Percentiles rank a stretch among this genome's conserved stretches.
Evolutionary conservation across 345 rosid species (phyloP).

Genomic region (Camelina sativa): DNA sequence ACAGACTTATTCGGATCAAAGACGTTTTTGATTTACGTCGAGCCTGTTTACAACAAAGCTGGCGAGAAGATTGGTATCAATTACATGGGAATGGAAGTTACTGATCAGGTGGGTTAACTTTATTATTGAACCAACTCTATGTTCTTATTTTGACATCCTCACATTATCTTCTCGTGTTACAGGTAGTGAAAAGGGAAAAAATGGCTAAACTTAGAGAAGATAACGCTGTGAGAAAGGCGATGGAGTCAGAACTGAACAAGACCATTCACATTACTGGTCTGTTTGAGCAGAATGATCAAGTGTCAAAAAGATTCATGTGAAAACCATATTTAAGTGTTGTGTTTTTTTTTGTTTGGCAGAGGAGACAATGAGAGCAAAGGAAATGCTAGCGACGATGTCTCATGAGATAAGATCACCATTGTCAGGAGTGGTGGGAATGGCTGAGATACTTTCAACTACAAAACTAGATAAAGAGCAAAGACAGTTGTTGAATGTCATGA

Average conservation of each 20-base stretch:
- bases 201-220: conserved; percentile 91
- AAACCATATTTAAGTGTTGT: background rate
- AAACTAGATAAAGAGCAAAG: conserved; percentile 80
- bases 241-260: conserved; percentile 91
- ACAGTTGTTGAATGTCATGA: conserved; percentile 80
- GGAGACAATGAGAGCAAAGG: conserved; percentile 99
- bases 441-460: conserved; percentile 87
- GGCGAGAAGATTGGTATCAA: conserved; percentile 89
- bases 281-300: background rate
- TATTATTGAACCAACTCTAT: background rate
- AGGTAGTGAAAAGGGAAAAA: conserved; percentile 87
- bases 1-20: conserved; percentile 84
- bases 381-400: conserved; percentile 98
- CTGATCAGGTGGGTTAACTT: conserved; percentile 73
- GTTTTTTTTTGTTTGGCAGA: conserved; percentile 53
- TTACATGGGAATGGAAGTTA: conserved; percentile 97
- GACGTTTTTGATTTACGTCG: conserved; percentile 87
- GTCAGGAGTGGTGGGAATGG: conserved; percentile 93
- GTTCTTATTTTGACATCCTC: conserved; percentile 1
- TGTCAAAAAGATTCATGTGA: background rate
- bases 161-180: conserved; percentile 4
- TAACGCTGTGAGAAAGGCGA: conserved; percentile 94
- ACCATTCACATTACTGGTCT: conserved; percentile 97
- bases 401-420: conserved; percentile 97
- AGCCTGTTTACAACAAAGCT: conserved; percentile 88